Base-by-base conservation (phyloP, 2,329 filamentous ascomycete species). In the Ascochyta rabiei region DNA sequence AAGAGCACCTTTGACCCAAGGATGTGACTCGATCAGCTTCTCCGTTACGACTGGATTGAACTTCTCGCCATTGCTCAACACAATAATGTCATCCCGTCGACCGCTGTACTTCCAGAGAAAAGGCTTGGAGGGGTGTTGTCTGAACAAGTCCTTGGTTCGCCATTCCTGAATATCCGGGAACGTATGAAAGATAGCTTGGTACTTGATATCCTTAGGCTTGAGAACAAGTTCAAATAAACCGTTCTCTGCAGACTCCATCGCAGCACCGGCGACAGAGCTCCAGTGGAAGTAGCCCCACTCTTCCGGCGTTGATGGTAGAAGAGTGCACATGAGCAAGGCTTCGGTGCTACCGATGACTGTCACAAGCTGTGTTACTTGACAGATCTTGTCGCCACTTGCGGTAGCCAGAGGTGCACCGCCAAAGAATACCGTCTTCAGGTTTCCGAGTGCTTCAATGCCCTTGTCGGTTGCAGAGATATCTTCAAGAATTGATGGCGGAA, bases 21-120 rank as follows among this genome's bases (percentile, higher is more conserved):
- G 42, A 34, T 65, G 47, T 13, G 47, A 43, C 18, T 57, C 51
- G 2, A 73, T 37, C 0, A 45, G 24, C 7, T 55, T 41, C 33
- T 73, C 68, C 12, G 62, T 48, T 5, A 48, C 9, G 4, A 63
- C 56, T 24, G 69, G 70, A 13, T 58, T 60, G 24, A 71, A 60
- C 28, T 72, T 73, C 50, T 72, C 70, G 6, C 70, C 70, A 19
- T 67, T 72, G 12, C 59, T 59, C 2, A 73, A 57, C 5, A 73
- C 68, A 10, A 73, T 60, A 0, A 71, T 42, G 43, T 78, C 76
- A 18, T 70, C 68, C 28, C 65, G 67, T 6, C 77, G 62, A 0
- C 76, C 76, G 7, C 38, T 48, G 33, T 63, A 67, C 16, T 60
- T 59, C 64, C 64, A 66, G 1, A 64, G 35, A 9, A 49, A 35